A percentile compares a stretch with the other conserved stretches of the same genome.
Evolutionary conservation across 1,284 basidiomycete genomes (phyloP).

Genomic region (Puccinia horiana): DNA sequence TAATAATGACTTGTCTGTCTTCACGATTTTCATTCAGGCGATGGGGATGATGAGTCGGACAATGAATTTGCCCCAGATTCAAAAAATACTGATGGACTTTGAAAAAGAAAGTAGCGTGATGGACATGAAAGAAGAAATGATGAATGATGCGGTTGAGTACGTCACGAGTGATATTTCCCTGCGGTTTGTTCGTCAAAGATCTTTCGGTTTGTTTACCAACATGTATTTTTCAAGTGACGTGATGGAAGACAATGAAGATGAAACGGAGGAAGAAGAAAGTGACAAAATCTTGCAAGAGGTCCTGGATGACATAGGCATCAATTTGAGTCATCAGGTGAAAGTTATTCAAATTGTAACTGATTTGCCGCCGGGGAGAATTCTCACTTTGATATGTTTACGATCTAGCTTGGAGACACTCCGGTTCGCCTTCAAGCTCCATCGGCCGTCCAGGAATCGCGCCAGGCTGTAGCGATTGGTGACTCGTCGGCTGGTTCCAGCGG

Average conservation of each 20-base stretch:
- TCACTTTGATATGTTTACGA: background rate
- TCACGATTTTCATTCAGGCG: constrained; percentile 65
- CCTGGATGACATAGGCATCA: constrained; percentile 93
- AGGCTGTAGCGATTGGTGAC: constrained; percentile 41
- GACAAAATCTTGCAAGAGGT: constrained; percentile 96
- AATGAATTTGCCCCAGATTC: constrained; percentile 90
- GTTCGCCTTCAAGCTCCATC: constrained; percentile 16
- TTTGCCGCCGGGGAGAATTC: background rate
- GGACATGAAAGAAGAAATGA: constrained; percentile 99
- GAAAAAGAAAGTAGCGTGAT: constrained; percentile 95
- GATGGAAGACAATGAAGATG: constrained; percentile 92
- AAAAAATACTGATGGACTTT: constrained; percentile 95
- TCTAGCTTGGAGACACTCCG: constrained; percentile 38
- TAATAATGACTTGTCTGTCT: background rate
- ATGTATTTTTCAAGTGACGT: constrained; percentile 65
- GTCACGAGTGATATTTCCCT: background rate
- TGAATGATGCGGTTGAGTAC: constrained; percentile 89
- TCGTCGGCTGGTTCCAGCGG: constrained; percentile 30
- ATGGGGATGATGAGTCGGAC: constrained; percentile 98
- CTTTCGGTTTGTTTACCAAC: background rate
- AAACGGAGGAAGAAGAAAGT: constrained; percentile 82
- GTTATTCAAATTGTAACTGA: background rate
- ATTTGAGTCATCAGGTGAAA: constrained; percentile 81
- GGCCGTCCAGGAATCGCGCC: constrained; percentile 38
- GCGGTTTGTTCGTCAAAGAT: background rate